Conservation (phyloP, 805 yeast genomes). For the Scheffersomyces lignosus region DNA sequence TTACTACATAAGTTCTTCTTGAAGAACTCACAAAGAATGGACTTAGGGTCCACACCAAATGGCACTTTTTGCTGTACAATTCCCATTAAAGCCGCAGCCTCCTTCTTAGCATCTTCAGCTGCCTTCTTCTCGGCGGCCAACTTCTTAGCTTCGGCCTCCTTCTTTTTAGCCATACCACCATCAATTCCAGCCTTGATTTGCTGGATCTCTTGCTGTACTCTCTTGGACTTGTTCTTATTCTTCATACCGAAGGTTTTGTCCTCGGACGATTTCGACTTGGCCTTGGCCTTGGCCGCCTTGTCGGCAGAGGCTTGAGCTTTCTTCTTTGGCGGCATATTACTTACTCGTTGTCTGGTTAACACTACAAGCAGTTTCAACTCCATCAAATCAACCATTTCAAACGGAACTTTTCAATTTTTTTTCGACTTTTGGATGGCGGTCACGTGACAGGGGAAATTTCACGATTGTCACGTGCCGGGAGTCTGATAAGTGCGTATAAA, state of each 20-base stretch:
- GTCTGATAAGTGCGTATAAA: too few species aligned
- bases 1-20: constrained; percentile 83
- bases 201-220: constrained; percentile 60
- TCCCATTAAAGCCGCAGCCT: constrained; percentile 77
- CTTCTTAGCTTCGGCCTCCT: constrained; percentile 71
- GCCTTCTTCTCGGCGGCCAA: constrained; percentile 82
- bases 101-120: constrained; percentile 84
- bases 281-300: constrained; percentile 67
- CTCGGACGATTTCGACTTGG: constrained; percentile 62
- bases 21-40: constrained; percentile 86
- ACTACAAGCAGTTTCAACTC: too few species aligned
- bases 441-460: too few species aligned
- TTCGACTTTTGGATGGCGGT: too few species aligned
- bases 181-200: constrained; percentile 44
- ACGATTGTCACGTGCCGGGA: too few species aligned
- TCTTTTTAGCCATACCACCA: constrained; percentile 58
- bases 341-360: constrained; percentile 3
- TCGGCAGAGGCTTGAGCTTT: constrained; percentile 51
- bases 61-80: constrained; percentile 83
- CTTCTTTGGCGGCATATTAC: constrained; percentile 80
- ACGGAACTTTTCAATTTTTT: background rate
- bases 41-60: constrained; percentile 96
- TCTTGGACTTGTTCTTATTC: constrained; percentile 91
- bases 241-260: constrained; percentile 95
- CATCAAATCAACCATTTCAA: too few species aligned